Conservation (phyloP, 2,329 filamentous ascomycete genomes). For the Arachnopeziza araneosa region DNA sequence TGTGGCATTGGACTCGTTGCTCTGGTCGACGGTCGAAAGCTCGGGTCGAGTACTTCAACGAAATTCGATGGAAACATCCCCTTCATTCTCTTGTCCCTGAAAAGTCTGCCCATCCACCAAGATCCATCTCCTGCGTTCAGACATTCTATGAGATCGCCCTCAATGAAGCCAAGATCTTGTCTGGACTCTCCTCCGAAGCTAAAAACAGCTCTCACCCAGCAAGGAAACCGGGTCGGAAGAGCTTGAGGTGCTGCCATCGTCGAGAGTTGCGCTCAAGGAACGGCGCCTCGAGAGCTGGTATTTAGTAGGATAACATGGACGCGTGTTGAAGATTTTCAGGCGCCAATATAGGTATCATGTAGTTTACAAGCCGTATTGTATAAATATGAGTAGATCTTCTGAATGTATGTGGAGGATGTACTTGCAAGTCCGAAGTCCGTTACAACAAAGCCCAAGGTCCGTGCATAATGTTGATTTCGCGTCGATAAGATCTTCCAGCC, state of each 20-base stretch:
- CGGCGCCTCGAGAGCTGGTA: constrained; percentile 4
- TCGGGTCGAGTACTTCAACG: constrained; percentile 79
- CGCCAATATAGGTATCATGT: background rate
- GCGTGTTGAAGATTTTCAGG: background rate
- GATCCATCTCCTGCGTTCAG: constrained; percentile 95
- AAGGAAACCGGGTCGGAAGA: constrained; percentile 76
- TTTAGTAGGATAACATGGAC: constrained; percentile 8
- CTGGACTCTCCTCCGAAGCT: constrained; percentile 45
- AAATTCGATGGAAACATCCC: constrained; percentile 97
- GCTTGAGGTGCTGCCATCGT: constrained; percentile 51
- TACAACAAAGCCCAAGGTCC: background rate
- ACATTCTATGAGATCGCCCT: constrained; percentile 96
- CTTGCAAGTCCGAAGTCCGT: background rate
- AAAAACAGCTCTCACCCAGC: constrained; percentile 87
- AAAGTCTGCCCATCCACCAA: constrained; percentile 95
- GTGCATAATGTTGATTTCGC: too few species aligned
- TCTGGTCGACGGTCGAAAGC: constrained; percentile 70
- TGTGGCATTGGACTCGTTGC: constrained; percentile 46
- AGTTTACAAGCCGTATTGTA: background rate
- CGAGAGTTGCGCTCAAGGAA: background rate
- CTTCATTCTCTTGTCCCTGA: constrained; percentile 82
- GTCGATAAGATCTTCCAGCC: too few species aligned
- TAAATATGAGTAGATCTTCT: background rate
- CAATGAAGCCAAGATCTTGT: constrained; percentile 91
- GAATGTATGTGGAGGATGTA: background rate